phyloP scores from a whole-genome alignment of 2,329 filamentous ascomycete genomes.

The Massarina eburnea region DNA sequence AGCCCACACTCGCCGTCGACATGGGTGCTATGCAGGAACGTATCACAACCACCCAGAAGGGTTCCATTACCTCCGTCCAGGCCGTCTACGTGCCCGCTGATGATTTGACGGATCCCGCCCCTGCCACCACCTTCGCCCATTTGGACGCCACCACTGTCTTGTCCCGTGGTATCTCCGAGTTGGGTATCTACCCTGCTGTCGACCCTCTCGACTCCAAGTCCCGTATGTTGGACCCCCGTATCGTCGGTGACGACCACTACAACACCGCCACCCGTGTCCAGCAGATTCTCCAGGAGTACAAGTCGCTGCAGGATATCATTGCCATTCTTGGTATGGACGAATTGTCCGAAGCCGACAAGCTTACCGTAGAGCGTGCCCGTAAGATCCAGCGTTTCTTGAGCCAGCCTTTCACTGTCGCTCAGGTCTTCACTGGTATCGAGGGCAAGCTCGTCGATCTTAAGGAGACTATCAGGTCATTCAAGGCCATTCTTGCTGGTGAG shows the following conservation, averaged over 20 bases:
- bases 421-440: constrained; percentile 92
- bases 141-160: constrained; percentile 99
- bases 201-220: constrained; percentile 99
- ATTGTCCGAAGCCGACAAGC: constrained; percentile 97
- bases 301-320: constrained; percentile 99
- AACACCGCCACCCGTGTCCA: constrained; percentile 90
- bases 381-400: constrained; percentile 99
- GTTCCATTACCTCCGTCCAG: constrained; percentile 99
- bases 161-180: constrained; percentile 99
- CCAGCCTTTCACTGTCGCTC: constrained; percentile 93
- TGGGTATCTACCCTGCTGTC: constrained; percentile 99
- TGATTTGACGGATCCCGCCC: constrained; percentile 99
- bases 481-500: constrained; percentile 93
- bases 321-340: constrained; percentile 99
- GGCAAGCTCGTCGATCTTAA: constrained; percentile 96
- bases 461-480: constrained; percentile 97
- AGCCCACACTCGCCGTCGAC: constrained; percentile 38
- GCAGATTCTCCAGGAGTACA: constrained; percentile 99
- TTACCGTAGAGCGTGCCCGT: constrained; percentile 99
- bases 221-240: constrained; percentile 98
- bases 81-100: constrained; percentile 99
- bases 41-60: constrained; percentile 99
- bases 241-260: constrained; percentile 98
- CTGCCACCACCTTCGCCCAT: constrained; percentile 99
- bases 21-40: constrained; percentile 79